Evolutionary conservation across 352 stramenopile genomes (phyloP).

Genomic region (Albugo laibachii): DNA sequence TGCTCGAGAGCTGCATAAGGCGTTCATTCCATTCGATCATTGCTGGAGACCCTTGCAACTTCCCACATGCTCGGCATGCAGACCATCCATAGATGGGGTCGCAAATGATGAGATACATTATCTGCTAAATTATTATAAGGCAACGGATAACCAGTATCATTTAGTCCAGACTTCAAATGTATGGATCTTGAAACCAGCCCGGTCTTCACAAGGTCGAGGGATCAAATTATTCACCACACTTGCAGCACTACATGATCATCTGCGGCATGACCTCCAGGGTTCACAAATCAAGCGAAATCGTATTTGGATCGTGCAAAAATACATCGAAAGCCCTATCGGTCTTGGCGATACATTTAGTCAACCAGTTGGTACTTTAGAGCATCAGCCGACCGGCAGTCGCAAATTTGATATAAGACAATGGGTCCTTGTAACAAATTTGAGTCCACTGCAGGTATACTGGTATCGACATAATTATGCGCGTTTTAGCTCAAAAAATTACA

Average conservation of each 20-base stretch:
- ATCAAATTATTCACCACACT: conserved; percentile 30
- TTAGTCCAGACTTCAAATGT: conserved; percentile 14
- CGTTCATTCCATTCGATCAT: no score
- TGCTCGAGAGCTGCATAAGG: no score
- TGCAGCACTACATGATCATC: conserved; percentile 12
- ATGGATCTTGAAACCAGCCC: conserved; percentile 68
- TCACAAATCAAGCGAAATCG: not conserved
- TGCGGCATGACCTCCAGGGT: not conserved
- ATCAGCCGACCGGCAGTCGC: conserved; percentile 17
- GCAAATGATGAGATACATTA: conserved; percentile 3
- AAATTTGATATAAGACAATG: conserved; percentile 82
- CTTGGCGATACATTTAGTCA: no score
- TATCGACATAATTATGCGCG: conserved; percentile 52
- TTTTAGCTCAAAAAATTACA: conserved; percentile 42
- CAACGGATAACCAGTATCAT: not conserved
- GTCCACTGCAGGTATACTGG: conserved; percentile 39
- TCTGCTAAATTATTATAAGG: not conserved
- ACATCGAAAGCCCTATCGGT: conserved; percentile 50
- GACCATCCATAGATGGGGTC: no score
- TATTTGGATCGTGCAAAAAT: conserved; percentile 71
- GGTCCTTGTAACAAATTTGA: conserved; percentile 46
- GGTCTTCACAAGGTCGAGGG: conserved; percentile 48
- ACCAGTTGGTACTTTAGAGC: no score
- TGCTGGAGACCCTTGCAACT: no score
- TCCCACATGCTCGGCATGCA: no score